Conservation (phyloP, 805 yeast species). For the Candida nitratophila region DNA sequence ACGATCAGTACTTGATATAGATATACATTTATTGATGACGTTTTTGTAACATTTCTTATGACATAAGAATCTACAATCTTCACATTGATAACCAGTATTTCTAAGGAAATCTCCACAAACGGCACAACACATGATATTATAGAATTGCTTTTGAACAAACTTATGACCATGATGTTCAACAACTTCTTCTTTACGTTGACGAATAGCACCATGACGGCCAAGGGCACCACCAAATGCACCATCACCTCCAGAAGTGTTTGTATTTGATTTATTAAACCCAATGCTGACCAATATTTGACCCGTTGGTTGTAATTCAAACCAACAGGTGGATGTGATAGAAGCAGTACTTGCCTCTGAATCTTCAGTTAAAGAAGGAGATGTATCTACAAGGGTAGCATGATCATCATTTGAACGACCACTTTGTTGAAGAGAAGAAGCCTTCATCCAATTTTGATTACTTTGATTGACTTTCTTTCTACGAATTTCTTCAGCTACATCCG, state of each 20-base stretch:
- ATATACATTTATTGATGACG: constrained; percentile 78
- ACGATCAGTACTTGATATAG: constrained; percentile 62
- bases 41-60: constrained; percentile 76
- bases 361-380: constrained; percentile 1
- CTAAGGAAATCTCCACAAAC: constrained; percentile 93
- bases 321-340: constrained; percentile 52
- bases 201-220: constrained; percentile 97
- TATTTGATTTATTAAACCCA: constrained; percentile 63
- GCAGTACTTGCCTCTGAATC: constrained; percentile 7
- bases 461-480: constrained; percentile 82
- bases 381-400: neutral
- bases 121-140: constrained; percentile 96
- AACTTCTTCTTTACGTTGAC: constrained; percentile 85
- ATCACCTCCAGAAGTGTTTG: constrained; percentile 38
- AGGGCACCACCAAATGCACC: constrained; percentile 54
- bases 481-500: constrained; percentile 91
- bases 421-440: constrained; percentile 53
- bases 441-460: constrained; percentile 80
- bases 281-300: constrained; percentile 80
- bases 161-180: constrained; percentile 96
- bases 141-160: constrained; percentile 90
- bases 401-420: constrained; percentile 2
- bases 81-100: constrained; percentile 81
- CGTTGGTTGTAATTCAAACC: constrained; percentile 91
- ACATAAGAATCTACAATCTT: constrained; percentile 74